phyloP scores from a whole-genome alignment of 169 alveolate species.

The Eimeria tenella region DNA sequence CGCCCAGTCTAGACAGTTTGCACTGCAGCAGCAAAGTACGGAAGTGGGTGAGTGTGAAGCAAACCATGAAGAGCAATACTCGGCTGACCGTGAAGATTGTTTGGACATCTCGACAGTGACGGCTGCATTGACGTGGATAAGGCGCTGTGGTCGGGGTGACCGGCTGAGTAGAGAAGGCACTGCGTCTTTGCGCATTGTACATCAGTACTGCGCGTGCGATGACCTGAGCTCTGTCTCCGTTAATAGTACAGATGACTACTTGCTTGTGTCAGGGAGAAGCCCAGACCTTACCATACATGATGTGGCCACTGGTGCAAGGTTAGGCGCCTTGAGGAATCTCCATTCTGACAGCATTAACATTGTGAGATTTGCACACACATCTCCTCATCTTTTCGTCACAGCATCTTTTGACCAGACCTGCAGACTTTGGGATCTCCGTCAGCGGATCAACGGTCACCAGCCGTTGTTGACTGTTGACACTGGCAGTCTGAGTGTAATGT shows the following conservation, averaged over 20 bases:
- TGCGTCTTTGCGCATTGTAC: constrained; percentile 71
- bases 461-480: constrained; percentile 79
- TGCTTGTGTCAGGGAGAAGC: constrained; percentile 82
- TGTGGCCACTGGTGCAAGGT: constrained; percentile 79
- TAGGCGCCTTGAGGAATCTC: constrained; percentile 75
- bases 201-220: constrained; percentile 63
- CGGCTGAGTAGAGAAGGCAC: constrained; percentile 52
- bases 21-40: constrained; percentile 11
- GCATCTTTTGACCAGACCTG: constrained; percentile 84
- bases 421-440: constrained; percentile 84
- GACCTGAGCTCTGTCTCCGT: constrained; percentile 82
- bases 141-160: constrained; percentile 59
- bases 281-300: constrained; percentile 78
- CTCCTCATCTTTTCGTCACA: constrained; percentile 83
- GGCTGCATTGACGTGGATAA: constrained; percentile 50
- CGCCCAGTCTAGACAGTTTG: neutral
- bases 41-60: neutral
- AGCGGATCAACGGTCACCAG: constrained; percentile 74
- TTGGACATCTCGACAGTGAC: constrained; percentile 36
- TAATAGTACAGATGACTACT: constrained; percentile 82
- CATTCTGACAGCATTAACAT: constrained; percentile 82
- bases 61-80: neutral
- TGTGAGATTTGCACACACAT: constrained; percentile 81
- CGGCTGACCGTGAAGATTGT: neutral
- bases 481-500: constrained; percentile 82